These are phyloP conservation scores for Heritiera fomes DNA, from an alignment of 345 rosid species.

Conservation along the genomic window DNA sequence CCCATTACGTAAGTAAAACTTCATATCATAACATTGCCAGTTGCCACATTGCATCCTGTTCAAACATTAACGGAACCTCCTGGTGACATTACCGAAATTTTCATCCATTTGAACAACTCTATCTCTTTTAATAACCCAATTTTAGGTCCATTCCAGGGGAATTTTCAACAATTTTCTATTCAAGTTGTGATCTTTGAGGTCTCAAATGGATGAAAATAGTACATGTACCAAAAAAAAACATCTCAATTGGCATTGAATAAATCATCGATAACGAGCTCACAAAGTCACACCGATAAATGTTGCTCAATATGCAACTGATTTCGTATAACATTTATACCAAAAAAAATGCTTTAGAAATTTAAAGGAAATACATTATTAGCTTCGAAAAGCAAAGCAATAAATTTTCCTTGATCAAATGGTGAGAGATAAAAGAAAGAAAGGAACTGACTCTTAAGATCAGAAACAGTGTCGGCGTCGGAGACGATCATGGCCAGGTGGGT, in stretches of 20 bases:
- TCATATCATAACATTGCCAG: not conserved
- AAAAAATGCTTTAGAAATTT: not conserved
- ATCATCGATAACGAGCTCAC: not conserved
- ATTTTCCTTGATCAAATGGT: not conserved
- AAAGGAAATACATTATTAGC: not conserved
- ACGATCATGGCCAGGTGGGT: conserved; percentile 55
- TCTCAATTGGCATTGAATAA: not conserved
- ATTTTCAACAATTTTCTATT: too few relatives aligned
- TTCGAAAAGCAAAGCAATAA: not conserved
- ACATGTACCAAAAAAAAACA: too few relatives aligned
- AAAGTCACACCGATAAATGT: not conserved
- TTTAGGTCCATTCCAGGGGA: not conserved
- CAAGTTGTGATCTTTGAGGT: not conserved
- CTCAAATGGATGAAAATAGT: not conserved
- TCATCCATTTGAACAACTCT: not conserved
- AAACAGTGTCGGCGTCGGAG: conserved; percentile 50
- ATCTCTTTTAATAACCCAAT: not conserved
- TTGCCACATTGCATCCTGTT: not conserved
- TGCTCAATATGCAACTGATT: not conserved
- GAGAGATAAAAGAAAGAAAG: not conserved
- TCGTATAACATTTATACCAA: not conserved
- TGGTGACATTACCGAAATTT: not conserved
- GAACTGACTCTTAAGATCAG: conserved; percentile 55
- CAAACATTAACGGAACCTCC: not conserved
- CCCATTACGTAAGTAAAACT: too few relatives aligned